Base-by-base conservation (phyloP, 2,329 filamentous ascomycete species). In the Penicillium sp. region DNA sequence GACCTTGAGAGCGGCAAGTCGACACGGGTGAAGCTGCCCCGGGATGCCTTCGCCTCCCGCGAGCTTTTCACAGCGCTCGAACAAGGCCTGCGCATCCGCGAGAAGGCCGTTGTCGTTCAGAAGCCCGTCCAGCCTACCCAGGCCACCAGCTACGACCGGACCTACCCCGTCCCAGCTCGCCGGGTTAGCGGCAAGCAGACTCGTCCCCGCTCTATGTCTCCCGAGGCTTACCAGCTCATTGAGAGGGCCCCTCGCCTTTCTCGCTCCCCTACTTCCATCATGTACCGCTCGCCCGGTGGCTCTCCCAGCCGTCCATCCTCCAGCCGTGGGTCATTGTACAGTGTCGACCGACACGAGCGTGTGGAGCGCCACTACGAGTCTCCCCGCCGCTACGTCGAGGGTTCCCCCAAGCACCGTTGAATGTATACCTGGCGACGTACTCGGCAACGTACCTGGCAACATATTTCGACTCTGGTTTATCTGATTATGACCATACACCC, bases 61-160 rank as follows among this genome's bases (percentile, higher is more conserved):
- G 67, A 65, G 18, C 67, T 81, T 16, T 67, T 80, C 10, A 69
- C 72, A 8, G 77, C 78, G 2, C 65, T 79, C 24, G 76, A 78
- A 51, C 67, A 72, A 13, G 78, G 78, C 6, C 61, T 79, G 47
- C 63, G 58, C 18, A 61, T 73, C 20, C 66, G 40, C 14, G 24
- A 45, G 55, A 53, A 53, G 46, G 55, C 43, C 37, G 62, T 47
- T 44, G 50, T 58, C 56, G 53, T 26, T 50, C 57, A 48, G 31
- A 22, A 46, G 47, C 55, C 54, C 38, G 67, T 47, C 55, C 64
- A 14, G 59, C 66, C 43, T 61, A 68, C 58, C n/a, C 7, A 11
- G 2, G 42, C 44, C 9, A 8, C 26, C 1, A 72, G 67, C 65
- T 73, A 72, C 60, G 71, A 74, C 53, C 64, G 55, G 8, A 72